Conservation (phyloP, 805 yeast genomes). For the Pichia kluyveri region DNA sequence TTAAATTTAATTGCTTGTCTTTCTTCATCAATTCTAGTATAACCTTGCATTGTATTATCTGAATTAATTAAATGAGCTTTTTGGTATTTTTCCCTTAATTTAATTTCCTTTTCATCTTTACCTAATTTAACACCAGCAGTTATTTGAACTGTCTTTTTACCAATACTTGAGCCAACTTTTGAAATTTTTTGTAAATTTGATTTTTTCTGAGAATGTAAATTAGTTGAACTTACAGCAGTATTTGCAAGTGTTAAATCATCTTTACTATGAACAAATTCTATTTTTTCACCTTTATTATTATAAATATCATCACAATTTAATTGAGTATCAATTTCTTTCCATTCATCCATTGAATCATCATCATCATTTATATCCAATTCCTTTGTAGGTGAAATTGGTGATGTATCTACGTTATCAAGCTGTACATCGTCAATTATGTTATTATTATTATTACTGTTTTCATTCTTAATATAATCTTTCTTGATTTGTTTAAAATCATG, state of each 20-base stretch:
- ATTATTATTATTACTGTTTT: background rate
- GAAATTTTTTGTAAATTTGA: slow-evolving; percentile 3
- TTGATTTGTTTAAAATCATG: slow-evolving; percentile 11
- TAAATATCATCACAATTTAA: slow-evolving; percentile 63
- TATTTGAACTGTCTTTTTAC: slow-evolving; percentile 3
- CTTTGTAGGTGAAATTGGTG: background rate
- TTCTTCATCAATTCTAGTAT: slow-evolving; percentile 82
- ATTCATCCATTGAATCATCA: slow-evolving; percentile 39
- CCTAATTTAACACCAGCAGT: slow-evolving; percentile 8
- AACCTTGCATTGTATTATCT: slow-evolving; percentile 54
- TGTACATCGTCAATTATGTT: background rate
- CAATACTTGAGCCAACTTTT: slow-evolving; percentile 4
- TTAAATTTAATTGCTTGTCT: slow-evolving; percentile 71
- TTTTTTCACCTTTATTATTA: slow-evolving; percentile 67
- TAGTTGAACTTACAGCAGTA: background rate
- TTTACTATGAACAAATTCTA: slow-evolving; percentile 30
- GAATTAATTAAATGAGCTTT: slow-evolving; percentile 24
- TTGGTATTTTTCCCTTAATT: slow-evolving; percentile 12
- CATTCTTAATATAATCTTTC: background rate
- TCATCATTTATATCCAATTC: slow-evolving; percentile 12
- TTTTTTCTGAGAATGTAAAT: background rate
- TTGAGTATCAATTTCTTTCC: slow-evolving; percentile 85
- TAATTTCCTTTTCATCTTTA: slow-evolving; percentile 4
- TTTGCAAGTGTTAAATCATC: slow-evolving; percentile 13
- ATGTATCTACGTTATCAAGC: background rate